Evolutionary conservation across 1,284 basidiomycete genomes (phyloP).

Genomic region (Tausonia pullulans): DNA sequence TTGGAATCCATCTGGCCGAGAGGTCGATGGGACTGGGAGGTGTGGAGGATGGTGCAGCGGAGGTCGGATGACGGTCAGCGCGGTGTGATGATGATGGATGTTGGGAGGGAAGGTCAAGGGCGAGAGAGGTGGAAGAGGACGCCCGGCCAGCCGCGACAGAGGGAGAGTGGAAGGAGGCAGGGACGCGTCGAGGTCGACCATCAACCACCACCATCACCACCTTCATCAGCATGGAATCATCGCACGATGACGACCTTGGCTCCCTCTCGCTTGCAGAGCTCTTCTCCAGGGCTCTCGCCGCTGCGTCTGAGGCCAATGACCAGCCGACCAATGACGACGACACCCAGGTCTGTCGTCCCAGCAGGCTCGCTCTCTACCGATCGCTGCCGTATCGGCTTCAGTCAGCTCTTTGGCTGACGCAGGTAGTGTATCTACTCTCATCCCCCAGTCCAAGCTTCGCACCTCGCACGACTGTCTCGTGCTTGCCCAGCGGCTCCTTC

Average conservation of each 20-base stretch:
- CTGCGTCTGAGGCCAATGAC: conserved; percentile 1
- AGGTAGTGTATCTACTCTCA: not conserved
- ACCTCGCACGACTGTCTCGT: not conserved
- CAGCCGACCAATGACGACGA: conserved; percentile 4
- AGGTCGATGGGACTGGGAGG: too few species aligned
- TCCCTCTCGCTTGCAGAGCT: conserved; percentile 13
- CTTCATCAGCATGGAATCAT: not conserved
- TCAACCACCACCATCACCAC: too few species aligned
- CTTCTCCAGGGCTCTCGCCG: conserved; percentile 2
- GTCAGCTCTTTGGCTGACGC: not conserved
- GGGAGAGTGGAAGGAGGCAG: too few species aligned
- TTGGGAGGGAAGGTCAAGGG: too few species aligned
- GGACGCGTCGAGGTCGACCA: too few species aligned
- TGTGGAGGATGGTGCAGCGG: too few species aligned
- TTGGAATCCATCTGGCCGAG: too few species aligned
- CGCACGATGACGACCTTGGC: not conserved
- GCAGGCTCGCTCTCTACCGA: not conserved
- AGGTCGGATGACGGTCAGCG: too few species aligned
- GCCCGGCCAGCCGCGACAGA: too few species aligned
- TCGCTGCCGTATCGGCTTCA: not conserved
- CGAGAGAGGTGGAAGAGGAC: too few species aligned
- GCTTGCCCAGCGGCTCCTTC: conserved; percentile 10
- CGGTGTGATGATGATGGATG: too few species aligned
- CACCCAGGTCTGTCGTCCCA: conserved; percentile 5
- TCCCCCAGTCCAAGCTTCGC: not conserved